These are phyloP conservation scores for Bombardia bombarda DNA, from an alignment of 495 filamentous ascomycete species.

Conservation along the genomic window DNA sequence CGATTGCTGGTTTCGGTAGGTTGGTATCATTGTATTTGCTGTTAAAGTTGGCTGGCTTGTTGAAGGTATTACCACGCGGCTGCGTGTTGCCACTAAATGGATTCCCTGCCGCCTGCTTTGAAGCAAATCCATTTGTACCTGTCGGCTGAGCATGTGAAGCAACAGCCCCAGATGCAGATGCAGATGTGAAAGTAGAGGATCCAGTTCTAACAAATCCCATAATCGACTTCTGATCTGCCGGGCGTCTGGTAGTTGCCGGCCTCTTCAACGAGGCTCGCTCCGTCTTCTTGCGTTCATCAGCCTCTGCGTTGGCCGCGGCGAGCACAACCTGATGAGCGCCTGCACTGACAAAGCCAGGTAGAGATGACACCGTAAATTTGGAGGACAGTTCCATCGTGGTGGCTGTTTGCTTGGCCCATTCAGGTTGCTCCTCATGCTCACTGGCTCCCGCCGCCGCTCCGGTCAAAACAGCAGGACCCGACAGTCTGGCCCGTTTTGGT, in stretches of 20 bases:
- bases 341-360: conserved; percentile 37
- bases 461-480: conserved; percentile 16
- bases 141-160: too few species aligned
- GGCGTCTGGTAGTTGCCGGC: conserved; percentile 22
- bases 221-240: conserved; percentile 33
- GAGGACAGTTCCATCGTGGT: conserved; percentile 40
- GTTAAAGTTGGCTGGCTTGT: neutral
- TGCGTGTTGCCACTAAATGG: too few species aligned
- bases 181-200: conserved; percentile 5
- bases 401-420: conserved; percentile 21
- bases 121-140: neutral
- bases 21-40: too few species aligned
- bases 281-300: conserved; percentile 7
- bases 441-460: too few species aligned
- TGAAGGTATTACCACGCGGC: too few species aligned
- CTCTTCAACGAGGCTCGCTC: conserved; percentile 15
- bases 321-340: conserved; percentile 32
- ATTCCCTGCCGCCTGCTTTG: neutral
- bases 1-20: conserved; percentile 18
- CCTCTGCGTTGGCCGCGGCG: conserved; percentile 19
- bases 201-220: conserved; percentile 22
- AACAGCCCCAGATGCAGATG: too few species aligned
- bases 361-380: conserved; percentile 31
- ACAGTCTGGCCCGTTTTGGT: conserved; percentile 20
- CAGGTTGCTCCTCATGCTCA: conserved; percentile 20